Conservation (phyloP, 2,329 filamentous ascomycete species). For the Claviceps pusilla region DNA sequence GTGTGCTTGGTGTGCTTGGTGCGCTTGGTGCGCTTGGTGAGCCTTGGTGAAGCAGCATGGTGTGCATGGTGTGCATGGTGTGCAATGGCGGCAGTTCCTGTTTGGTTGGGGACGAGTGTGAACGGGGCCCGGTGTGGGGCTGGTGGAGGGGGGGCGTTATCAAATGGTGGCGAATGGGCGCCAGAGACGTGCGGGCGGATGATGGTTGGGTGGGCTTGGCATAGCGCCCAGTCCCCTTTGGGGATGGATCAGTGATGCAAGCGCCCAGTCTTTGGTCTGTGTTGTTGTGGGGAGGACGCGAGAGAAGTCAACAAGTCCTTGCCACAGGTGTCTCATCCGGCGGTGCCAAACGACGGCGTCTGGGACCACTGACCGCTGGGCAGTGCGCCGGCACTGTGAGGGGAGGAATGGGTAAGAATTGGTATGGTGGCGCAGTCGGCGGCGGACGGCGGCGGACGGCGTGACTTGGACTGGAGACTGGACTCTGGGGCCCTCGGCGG, state of each 20-base stretch:
- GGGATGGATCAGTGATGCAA: not conserved
- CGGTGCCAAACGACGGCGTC: not conserved
- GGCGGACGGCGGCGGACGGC: too few relatives aligned
- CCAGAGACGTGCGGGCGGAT: constrained; percentile 2
- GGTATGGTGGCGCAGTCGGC: too few relatives aligned
- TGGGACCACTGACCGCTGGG: not conserved
- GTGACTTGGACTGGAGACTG: too few relatives aligned
- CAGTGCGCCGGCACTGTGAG: not conserved
- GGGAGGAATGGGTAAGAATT: too few relatives aligned
- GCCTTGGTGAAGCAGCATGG: too few relatives aligned
- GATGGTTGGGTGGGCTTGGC: constrained; percentile 16
- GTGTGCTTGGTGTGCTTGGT: too few relatives aligned
- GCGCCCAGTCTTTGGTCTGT: constrained; percentile 9
- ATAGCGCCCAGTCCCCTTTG: constrained; percentile 8
- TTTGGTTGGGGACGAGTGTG: constrained; percentile 16
- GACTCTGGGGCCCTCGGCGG: too few relatives aligned
- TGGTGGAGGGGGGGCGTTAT: not conserved
- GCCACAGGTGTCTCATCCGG: not conserved
- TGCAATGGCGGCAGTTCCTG: constrained; percentile 12
- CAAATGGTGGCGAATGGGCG: constrained; percentile 17
- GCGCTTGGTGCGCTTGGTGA: too few relatives aligned
- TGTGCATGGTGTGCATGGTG: not conserved
- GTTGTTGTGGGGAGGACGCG: constrained; percentile 12
- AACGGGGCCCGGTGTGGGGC: not conserved
- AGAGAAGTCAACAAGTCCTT: constrained; percentile 5